Percentiles rank a stretch among this genome's conserved stretches.
Conservation (phyloP, 2,329 filamentous ascomycete species). For the Cladosporium sp. region DNA sequence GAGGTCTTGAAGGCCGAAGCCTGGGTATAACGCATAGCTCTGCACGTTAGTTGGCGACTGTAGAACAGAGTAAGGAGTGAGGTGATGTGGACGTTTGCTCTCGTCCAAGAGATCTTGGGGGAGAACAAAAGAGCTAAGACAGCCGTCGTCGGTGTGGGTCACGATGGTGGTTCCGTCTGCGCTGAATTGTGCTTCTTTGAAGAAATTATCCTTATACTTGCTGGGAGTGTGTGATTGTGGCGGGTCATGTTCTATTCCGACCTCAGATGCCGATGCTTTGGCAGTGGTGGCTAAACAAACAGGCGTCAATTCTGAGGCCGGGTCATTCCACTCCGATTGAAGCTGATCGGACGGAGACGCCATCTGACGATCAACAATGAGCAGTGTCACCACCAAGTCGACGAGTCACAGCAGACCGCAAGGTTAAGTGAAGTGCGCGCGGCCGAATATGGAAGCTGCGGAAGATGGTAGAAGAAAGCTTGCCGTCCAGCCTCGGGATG, state of each 20-base stretch:
- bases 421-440: not conserved
- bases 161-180: conserved; percentile 56
- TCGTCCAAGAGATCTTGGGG: conserved; percentile 47
- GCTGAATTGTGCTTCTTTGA: conserved; percentile 44
- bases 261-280: conserved; percentile 16
- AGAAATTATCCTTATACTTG: conserved; percentile 33
- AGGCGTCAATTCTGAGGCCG: not conserved
- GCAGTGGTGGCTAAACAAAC: conserved; percentile 25
- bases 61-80: conserved; percentile 46
- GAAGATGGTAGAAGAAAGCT: conserved; percentile 1
- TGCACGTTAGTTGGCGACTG: conserved; percentile 46
- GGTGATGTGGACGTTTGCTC: conserved; percentile 29
- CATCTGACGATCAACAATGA: not conserved
- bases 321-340: not conserved
- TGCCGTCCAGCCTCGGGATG: not conserved
- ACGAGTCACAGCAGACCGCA: not conserved
- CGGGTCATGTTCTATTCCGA: conserved; percentile 10
- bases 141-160: conserved; percentile 49
- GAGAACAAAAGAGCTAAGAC: conserved; percentile 52
- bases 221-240: not conserved
- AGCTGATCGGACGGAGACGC: not conserved
- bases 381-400: not conserved
- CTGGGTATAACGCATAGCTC: conserved; percentile 52
- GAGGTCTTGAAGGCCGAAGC: conserved; percentile 49
- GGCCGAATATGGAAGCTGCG: not conserved